Evolutionary conservation across 2,329 filamentous ascomycete genomes (phyloP).

Genomic region (Magnaporthiopsis poae): DNA sequence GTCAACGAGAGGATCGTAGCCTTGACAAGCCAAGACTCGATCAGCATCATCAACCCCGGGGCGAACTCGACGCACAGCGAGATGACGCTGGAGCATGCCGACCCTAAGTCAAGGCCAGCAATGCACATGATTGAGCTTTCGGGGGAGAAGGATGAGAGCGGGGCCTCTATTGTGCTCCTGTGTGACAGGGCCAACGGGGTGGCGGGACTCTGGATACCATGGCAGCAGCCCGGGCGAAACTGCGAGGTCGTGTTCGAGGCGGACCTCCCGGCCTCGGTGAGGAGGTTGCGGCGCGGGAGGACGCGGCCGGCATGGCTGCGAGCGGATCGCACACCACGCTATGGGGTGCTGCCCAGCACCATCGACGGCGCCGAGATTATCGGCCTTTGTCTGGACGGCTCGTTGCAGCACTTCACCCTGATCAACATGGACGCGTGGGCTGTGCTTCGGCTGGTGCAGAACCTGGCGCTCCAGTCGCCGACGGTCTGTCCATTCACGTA

Average conservation of each 20-base stretch:
- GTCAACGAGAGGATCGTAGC: conserved; percentile 39
- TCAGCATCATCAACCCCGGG: conserved; percentile 43
- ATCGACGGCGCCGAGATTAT: conserved; percentile 43
- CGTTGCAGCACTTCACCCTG: conserved; percentile 59
- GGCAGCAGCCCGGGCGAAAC: conserved; percentile 28
- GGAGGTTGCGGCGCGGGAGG: conserved; percentile 43
- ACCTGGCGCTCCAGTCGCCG: conserved; percentile 44
- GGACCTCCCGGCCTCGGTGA: conserved; percentile 44
- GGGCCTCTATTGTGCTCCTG: conserved; percentile 6
- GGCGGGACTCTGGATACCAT: conserved; percentile 41
- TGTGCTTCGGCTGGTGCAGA: conserved; percentile 64
- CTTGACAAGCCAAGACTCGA: conserved; percentile 43
- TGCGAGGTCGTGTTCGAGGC: conserved; percentile 45
- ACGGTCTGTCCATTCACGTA: conserved; percentile 40
- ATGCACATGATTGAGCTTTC: conserved; percentile 38
- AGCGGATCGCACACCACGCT: conserved; percentile 25
- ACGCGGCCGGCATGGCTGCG: conserved; percentile 44
- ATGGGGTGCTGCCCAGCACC: conserved; percentile 33
- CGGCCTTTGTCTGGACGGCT: conserved; percentile 60
- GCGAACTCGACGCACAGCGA: conserved; percentile 21
- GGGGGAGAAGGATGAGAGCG: conserved; percentile 17
- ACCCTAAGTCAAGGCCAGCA: conserved; percentile 33
- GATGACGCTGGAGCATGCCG: conserved; percentile 34
- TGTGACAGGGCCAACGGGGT: conserved; percentile 23
- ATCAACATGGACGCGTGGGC: conserved; percentile 53